Conservation (phyloP, 169 alveolate genomes). For the Plasmodium fragile region DNA sequence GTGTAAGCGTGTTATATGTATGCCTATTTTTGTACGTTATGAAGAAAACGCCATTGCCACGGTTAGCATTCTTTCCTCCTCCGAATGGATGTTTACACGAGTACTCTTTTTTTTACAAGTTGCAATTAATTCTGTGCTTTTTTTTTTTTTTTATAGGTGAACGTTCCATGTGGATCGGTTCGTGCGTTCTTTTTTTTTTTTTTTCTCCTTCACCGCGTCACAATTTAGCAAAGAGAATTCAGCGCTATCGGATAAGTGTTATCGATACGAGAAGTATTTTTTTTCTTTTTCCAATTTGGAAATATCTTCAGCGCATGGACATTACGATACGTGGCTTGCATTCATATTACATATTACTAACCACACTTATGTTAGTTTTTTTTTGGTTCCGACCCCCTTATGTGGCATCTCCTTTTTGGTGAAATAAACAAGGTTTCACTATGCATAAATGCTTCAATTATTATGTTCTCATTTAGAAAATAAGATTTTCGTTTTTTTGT, state of each 20-base stretch:
- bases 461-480: neutral
- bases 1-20: neutral
- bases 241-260: neutral
- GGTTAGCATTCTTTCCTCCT: neutral
- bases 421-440: neutral
- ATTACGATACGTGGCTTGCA: conserved; percentile 6
- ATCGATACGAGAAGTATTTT: neutral
- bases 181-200: neutral
- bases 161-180: neutral
- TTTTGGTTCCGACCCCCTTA: neutral
- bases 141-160: neutral
- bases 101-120: neutral
- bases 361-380: neutral
- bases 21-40: conserved; percentile 3
- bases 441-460: neutral
- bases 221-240: neutral
- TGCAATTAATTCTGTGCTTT: neutral
- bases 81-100: neutral
- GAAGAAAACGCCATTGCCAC: neutral
- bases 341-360: neutral
- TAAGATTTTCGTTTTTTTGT: neutral
- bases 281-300: neutral
- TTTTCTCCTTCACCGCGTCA: neutral
- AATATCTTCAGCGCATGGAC: neutral
- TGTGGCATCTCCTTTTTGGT: neutral